Evolutionary conservation across 495 filamentous ascomycete genomes (phyloP).

Genomic region (Penicillium fimorum): DNA sequence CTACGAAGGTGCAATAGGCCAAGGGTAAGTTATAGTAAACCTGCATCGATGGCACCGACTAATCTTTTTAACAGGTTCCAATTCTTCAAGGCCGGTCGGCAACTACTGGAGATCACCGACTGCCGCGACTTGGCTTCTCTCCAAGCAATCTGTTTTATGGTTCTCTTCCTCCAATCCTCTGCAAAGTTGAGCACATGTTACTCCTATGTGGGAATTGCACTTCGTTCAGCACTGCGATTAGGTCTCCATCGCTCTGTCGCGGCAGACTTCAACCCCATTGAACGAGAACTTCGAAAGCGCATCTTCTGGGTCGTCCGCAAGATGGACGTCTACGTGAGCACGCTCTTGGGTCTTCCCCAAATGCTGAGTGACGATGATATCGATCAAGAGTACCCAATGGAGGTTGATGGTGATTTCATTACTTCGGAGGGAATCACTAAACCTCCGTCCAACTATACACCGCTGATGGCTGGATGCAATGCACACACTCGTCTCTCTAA

Average conservation of each 20-base stretch:
- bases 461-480: conserved; percentile 77
- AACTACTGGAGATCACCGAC: conserved; percentile 86
- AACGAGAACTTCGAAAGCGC: conserved; percentile 77
- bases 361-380: conserved; percentile 86
- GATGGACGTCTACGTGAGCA: conserved; percentile 92
- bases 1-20: conserved; percentile 71
- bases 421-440: conserved; percentile 69
- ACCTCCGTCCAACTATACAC: conserved; percentile 72
- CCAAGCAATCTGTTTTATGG: conserved; percentile 88
- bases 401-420: conserved; percentile 91
- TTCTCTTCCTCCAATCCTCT: conserved; percentile 87
- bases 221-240: conserved; percentile 80
- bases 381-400: conserved; percentile 81
- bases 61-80: conserved; percentile 58
- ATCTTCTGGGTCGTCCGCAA: conserved; percentile 90
- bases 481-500: conserved; percentile 76
- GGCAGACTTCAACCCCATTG: conserved; percentile 75
- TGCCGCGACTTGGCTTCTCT: conserved; percentile 83
- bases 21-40: conserved; percentile 59
- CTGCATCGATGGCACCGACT: background rate
- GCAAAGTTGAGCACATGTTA: conserved; percentile 92
- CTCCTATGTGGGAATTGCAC: conserved; percentile 85
- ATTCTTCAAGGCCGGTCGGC: conserved; percentile 78
- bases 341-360: conserved; percentile 79
- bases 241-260: conserved; percentile 81